Percentiles rank a stretch among this genome's conserved stretches.
These are phyloP conservation scores for Scutellaria galericulata DNA, from an alignment of 257 asterid genomes.

Conservation along the genomic window DNA sequence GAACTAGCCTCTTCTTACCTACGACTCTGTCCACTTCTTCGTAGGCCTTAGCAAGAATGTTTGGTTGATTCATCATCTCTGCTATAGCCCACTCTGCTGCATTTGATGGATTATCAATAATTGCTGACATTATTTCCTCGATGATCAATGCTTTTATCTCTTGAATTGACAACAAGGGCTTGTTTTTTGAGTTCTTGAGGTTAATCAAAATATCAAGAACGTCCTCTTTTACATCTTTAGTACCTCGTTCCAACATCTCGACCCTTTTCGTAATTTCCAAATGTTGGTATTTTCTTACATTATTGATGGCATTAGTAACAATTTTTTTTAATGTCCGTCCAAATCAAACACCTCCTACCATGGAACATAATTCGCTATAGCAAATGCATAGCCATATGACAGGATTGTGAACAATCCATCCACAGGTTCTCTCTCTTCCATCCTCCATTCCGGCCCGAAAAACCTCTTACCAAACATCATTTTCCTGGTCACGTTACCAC, in stretches of 20 bases:
- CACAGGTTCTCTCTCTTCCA: slow-evolving; percentile 46
- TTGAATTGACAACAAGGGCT: slow-evolving; percentile 32
- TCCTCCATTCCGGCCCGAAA: slow-evolving; percentile 38
- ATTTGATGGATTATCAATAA: slow-evolving; percentile 43
- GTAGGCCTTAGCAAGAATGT: slow-evolving; percentile 15
- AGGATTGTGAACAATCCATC: slow-evolving; percentile 32
- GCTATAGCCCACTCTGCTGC: slow-evolving; percentile 42
- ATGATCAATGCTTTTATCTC: slow-evolving; percentile 43
- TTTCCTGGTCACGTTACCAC: slow-evolving; percentile 36
- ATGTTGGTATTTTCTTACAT: slow-evolving; percentile 38
- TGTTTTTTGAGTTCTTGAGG: slow-evolving; percentile 18
- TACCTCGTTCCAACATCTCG: slow-evolving; percentile 37
- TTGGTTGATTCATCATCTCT: slow-evolving; percentile 44
- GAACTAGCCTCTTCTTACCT: slow-evolving; percentile 35
- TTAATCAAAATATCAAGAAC: no score
- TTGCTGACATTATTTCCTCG: slow-evolving; percentile 43
- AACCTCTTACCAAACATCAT: slow-evolving; percentile 33
- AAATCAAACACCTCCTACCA: slow-evolving; percentile 40
- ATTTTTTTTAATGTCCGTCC: slow-evolving; percentile 39
- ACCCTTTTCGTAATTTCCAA: slow-evolving; percentile 33
- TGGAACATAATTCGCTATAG: slow-evolving; percentile 38
- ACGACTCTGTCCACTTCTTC: slow-evolving; percentile 37
- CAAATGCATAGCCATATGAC: not conserved
- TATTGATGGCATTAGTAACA: slow-evolving; percentile 14
- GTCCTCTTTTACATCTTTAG: not conserved